Base-by-base conservation (phyloP, 371 early-diverging fungal species). In the Chytridium lagenaria region DNA sequence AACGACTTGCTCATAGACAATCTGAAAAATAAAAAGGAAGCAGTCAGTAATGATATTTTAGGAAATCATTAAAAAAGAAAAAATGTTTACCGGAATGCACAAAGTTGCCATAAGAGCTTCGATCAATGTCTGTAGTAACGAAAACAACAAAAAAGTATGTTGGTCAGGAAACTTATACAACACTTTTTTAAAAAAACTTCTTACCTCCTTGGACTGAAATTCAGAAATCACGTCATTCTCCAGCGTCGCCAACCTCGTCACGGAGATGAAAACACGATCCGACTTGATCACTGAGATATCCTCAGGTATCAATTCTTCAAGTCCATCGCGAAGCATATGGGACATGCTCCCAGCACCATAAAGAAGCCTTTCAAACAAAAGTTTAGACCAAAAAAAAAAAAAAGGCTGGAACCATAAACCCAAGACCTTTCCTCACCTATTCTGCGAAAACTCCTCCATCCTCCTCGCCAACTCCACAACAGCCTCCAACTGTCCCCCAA, bases 221-320 rank as follows among this genome's bases (percentile, higher is more conserved):
- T 36, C 55, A 0, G 37, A 22, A n/a, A 76, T 10, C 23, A 76
- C 30, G 22, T 57, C 72, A 49, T 76, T 76, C 39, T 23, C 61
- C 3, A 66, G 40, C 5, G 38, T 33, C 52, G 76, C 50, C 1
- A 68, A 15, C 23, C 38, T 33, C 2, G 76, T 72, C 16, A 72
- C 71, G 23, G 72, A 72, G 33, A 76, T 37, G 34, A 68, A 72
- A 22, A 76, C 36, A 10, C 61, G 28, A 50, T 57, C 71, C 15
- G 34, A 40, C 0, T 50, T 57, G n/a, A n/a, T n/a, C 7, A 31
- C 30, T 22, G 39, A 31, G 12, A 70, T 39, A 0, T 75, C 61
- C 1, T 61, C 59, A 33, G 76, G 76, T 34, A 75, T 70, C 36
- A 71, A 31, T 12, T 2, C 30, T n/a, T 71, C 59, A 10, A 75